These are phyloP conservation scores for Rhynchospora tenuis DNA, from an alignment of 176 grass and related monocot species.

Conservation along the genomic window DNA sequence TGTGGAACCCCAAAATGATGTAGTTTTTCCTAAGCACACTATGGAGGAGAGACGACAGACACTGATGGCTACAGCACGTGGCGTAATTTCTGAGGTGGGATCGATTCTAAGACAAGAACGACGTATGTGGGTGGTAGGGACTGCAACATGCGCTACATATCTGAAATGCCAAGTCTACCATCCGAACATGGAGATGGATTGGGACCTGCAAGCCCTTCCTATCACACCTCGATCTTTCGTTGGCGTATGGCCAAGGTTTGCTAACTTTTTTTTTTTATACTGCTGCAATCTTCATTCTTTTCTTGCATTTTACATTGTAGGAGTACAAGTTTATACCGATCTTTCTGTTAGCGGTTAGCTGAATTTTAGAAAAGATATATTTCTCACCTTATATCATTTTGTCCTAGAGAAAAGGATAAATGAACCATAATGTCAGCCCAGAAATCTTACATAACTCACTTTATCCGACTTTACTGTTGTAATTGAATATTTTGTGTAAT, in stretches of 20 bases:
- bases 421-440: background rate
- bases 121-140: slow-evolving; percentile 69
- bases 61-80: slow-evolving; percentile 39
- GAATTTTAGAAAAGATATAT: too few species aligned
- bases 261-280: background rate
- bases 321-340: background rate
- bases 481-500: background rate
- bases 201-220: slow-evolving; percentile 83
- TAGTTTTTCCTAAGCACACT: background rate
- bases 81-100: slow-evolving; percentile 58
- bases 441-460: background rate
- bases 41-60: slow-evolving; percentile 26
- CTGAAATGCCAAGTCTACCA: slow-evolving; percentile 78
- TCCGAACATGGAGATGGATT: slow-evolving; percentile 66
- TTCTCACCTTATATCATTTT: background rate
- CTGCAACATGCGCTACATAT: slow-evolving; percentile 78
- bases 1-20: slow-evolving; percentile 37
- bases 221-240: slow-evolving; percentile 53
- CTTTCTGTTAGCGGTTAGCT: background rate
- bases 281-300: background rate
- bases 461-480: background rate
- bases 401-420: background rate
- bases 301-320: background rate
- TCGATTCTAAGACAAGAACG: slow-evolving; percentile 26
- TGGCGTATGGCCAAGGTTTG: slow-evolving; percentile 41